Percentiles rank a stretch among this genome's conserved stretches.
These are phyloP conservation scores for Teunomyces panamensis DNA, from an alignment of 805 yeast genomes.

Conservation along the genomic window DNA sequence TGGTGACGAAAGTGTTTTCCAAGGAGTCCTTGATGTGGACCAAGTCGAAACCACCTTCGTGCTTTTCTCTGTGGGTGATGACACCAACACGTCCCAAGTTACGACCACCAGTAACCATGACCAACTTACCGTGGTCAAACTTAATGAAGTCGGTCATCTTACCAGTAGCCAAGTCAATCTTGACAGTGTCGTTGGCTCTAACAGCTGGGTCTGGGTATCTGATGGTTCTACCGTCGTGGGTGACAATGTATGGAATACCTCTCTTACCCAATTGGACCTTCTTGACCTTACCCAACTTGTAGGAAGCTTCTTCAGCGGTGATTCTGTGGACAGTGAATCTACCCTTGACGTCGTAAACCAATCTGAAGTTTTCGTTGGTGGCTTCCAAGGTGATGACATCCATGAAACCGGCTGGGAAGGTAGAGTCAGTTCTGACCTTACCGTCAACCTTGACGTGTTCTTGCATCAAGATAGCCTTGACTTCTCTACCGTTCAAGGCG, in stretches of 20 bases:
- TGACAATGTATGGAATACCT: conserved; percentile 97
- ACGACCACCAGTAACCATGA: conserved; percentile 96
- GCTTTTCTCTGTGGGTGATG: conserved; percentile 93
- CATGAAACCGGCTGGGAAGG: conserved; percentile 99
- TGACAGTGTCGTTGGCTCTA: conserved; percentile 97
- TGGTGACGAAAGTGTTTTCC: no score
- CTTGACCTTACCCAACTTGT: conserved; percentile 98
- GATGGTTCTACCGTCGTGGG: conserved; percentile 99
- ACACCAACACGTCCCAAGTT: conserved; percentile 98
- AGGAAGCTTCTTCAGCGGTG: conserved; percentile 96
- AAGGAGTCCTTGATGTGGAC: no score
- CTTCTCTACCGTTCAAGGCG: conserved; percentile 34
- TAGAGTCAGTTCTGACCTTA: conserved; percentile 98
- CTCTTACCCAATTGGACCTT: conserved; percentile 97
- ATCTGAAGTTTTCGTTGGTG: conserved; percentile 99
- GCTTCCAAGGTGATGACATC: conserved; percentile 97
- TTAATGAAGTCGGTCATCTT: conserved; percentile 86
- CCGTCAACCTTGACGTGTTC: conserved; percentile 73
- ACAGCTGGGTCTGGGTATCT: conserved; percentile 98
- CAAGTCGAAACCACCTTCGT: conserved; percentile 98
- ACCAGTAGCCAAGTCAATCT: conserved; percentile 94
- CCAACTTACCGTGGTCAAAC: conserved; percentile 87
- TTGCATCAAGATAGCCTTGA: conserved; percentile 33
- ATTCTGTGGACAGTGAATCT: conserved; percentile 99
- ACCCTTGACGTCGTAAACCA: conserved; percentile 97